A percentile compares a stretch with the other conserved stretches of the same genome.
These are phyloP conservation scores for Cladophialophora chaetospira DNA, from an alignment of 2,329 filamentous ascomycete genomes.

Conservation along the genomic window DNA sequence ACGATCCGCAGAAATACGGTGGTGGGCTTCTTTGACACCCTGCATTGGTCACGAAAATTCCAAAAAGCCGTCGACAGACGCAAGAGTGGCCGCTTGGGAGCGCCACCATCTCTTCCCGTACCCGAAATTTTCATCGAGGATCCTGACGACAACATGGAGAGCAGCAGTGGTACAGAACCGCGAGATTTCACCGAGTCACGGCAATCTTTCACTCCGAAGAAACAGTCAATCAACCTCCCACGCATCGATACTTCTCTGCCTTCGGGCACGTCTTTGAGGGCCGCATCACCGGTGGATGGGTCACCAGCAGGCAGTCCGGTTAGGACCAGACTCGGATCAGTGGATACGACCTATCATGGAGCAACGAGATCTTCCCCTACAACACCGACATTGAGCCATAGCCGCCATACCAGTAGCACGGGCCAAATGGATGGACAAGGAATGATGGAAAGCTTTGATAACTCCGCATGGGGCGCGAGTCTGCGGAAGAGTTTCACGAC, in stretches of 20 bases:
- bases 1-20: conserved; percentile 88
- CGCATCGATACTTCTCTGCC: conserved; percentile 32
- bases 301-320: conserved; percentile 31
- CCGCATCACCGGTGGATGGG: conserved; percentile 29
- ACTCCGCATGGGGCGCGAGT: conserved; percentile 91
- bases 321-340: conserved; percentile 27
- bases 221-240: conserved; percentile 24
- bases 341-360: conserved; percentile 40
- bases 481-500: conserved; percentile 83
- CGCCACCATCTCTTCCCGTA: conserved; percentile 75
- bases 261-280: conserved; percentile 26
- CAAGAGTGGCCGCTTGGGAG: conserved; percentile 73
- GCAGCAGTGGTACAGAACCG: conserved; percentile 25
- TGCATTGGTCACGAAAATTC: conserved; percentile 83
- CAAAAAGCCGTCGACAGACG: conserved; percentile 72
- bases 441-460: conserved; percentile 81
- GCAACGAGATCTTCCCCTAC: conserved; percentile 37
- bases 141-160: conserved; percentile 53
- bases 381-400: conserved; percentile 41
- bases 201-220: conserved; percentile 24
- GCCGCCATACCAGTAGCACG: conserved; percentile 67
- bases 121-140: conserved; percentile 91
- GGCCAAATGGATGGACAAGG: conserved; percentile 63
- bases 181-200: conserved; percentile 32
- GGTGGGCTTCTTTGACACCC: conserved; percentile 91